phyloP scores from a whole-genome alignment of 768 basidiomycete species.

The Amanita rubescens region DNA sequence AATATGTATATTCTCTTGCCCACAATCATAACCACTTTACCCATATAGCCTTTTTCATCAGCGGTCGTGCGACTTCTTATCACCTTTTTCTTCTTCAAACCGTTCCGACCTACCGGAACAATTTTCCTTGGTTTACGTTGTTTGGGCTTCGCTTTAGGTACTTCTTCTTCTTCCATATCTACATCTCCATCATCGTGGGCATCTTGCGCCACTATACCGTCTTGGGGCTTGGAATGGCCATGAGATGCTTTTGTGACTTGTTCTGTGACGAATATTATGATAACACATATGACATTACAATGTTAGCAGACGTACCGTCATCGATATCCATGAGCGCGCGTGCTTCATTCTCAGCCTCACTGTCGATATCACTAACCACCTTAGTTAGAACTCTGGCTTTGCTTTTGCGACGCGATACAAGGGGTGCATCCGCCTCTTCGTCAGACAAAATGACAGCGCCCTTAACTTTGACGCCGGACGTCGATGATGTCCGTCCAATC shows the following conservation, averaged over 20 bases:
- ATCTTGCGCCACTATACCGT: conserved; percentile 20
- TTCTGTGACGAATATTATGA: neutral
- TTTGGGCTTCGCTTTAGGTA: conserved; percentile 27
- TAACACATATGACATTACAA: neutral
- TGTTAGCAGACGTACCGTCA: conserved; percentile 39
- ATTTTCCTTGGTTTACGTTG: conserved; percentile 47
- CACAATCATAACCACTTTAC: conserved; percentile 29
- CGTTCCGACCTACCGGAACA: conserved; percentile 71
- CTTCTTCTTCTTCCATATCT: conserved; percentile 25
- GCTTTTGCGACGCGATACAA: conserved; percentile 13
- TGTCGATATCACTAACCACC: conserved; percentile 22
- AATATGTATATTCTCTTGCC: conserved; percentile 1
- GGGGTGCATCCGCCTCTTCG: conserved; percentile 43
- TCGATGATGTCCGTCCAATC: neutral
- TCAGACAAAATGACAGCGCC: conserved; percentile 52
- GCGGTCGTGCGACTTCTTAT: conserved; percentile 46
- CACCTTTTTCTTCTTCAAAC: conserved; percentile 65
- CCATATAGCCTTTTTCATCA: conserved; percentile 68
- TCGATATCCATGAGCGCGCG: conserved; percentile 73
- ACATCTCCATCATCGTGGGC: conserved; percentile 14
- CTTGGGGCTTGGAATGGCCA: conserved; percentile 12
- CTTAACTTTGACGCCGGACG: conserved; percentile 24
- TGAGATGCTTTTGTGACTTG: neutral
- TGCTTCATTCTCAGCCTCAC: conserved; percentile 38
- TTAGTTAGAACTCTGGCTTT: conserved; percentile 24